phyloP scores from a whole-genome alignment of 106 monocot genomes.

The Gastrodia elata region DNA sequence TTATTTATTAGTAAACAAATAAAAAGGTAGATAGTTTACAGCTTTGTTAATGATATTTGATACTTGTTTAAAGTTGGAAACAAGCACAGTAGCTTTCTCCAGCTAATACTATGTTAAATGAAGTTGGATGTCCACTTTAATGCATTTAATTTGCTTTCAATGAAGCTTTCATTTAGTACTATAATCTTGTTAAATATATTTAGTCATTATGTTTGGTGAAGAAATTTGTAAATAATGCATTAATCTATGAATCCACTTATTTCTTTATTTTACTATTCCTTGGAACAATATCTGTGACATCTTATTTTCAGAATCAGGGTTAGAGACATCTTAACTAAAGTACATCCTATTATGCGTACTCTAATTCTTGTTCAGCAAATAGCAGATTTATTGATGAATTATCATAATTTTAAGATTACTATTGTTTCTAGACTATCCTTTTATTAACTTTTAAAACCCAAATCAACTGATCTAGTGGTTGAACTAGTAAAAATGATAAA shows the following conservation, averaged over 20 bases:
- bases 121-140: too few species aligned
- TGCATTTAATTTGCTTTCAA: too few species aligned
- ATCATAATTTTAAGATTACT: not conserved
- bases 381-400: not conserved
- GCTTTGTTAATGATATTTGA: too few species aligned
- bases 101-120: too few species aligned
- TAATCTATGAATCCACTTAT: not conserved
- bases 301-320: not conserved
- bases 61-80: too few species aligned
- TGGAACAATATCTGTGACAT: not conserved
- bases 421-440: not conserved
- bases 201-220: not conserved
- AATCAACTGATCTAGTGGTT: not conserved
- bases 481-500: not conserved
- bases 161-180: too few species aligned
- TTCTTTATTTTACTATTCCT: not conserved
- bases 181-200: too few species aligned
- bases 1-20: too few species aligned
- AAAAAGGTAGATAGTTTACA: too few species aligned
- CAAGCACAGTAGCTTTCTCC: too few species aligned
- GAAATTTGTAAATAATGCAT: not conserved
- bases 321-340: not conserved
- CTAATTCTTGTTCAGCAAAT: not conserved
- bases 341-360: not conserved
- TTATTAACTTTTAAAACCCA: not conserved